Percentiles rank a stretch among this genome's conserved stretches.
These are phyloP conservation scores for Trichoderma atrobrunneum DNA, from an alignment of 2,329 filamentous ascomycete genomes.

Conservation along the genomic window DNA sequence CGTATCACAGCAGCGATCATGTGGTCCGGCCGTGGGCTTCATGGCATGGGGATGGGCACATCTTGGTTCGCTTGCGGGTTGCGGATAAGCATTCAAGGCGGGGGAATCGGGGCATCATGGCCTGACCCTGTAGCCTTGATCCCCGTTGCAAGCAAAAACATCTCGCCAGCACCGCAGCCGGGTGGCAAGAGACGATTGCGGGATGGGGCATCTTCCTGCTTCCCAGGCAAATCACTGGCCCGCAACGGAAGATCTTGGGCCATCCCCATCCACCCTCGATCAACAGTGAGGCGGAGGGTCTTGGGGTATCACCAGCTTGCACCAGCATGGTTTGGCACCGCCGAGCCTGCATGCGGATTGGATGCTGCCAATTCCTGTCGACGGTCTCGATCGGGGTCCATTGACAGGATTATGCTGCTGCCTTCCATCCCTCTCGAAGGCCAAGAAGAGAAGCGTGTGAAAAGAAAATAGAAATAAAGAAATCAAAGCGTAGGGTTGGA, in stretches of 20 bases:
- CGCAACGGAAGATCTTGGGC: background rate
- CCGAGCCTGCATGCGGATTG: conserved; percentile 7
- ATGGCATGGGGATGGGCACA: background rate
- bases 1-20: conserved; percentile 11
- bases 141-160: background rate
- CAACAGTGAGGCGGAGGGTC: background rate
- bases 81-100: background rate
- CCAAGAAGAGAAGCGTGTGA: background rate
- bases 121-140: background rate
- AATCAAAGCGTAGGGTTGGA: background rate
- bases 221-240: background rate
- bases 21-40: conserved; percentile 3
- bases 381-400: conserved; percentile 8
- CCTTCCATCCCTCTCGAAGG: background rate
- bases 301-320: conserved; percentile 5
- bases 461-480: background rate
- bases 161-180: conserved; percentile 3
- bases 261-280: conserved; percentile 1
- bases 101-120: conserved; percentile 3
- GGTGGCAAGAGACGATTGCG: conserved; percentile 6
- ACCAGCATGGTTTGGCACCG: background rate
- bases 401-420: background rate
- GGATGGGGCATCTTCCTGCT: background rate
- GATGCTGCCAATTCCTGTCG: conserved; percentile 4
- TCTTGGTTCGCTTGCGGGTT: background rate